Conservation (phyloP, 1,284 basidiomycete genomes). For the Rhodotorula sp. region DNA sequence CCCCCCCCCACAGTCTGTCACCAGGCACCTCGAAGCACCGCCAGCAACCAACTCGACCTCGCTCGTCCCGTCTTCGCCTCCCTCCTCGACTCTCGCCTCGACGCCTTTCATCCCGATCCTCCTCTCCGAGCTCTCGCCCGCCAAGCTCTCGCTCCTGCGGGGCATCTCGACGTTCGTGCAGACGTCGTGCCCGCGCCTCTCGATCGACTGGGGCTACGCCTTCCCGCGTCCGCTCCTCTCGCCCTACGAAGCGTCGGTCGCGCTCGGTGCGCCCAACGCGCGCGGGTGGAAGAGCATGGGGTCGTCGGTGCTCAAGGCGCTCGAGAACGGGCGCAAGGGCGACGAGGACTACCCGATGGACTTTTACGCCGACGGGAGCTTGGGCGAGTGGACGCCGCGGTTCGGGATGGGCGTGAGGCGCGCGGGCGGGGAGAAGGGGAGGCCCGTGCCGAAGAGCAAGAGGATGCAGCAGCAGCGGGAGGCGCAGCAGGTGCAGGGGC, state of each 20-base stretch:
- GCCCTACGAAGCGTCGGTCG: slow-evolving; percentile 92
- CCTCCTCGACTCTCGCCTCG: slow-evolving; percentile 1
- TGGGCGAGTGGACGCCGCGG: slow-evolving; percentile 55
- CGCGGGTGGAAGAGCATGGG: slow-evolving; percentile 59
- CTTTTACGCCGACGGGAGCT: slow-evolving; percentile 78
- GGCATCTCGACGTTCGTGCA: slow-evolving; percentile 83
- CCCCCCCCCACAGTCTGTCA: slow-evolving; percentile 65
- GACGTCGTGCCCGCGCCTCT: slow-evolving; percentile 91
- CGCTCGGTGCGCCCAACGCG: slow-evolving; percentile 63
- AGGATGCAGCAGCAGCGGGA: background rate
- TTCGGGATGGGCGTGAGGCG: slow-evolving; percentile 37
- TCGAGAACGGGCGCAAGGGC: slow-evolving; percentile 46
- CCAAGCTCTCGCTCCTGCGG: slow-evolving; percentile 83
- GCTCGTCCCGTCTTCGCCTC: slow-evolving; percentile 18
- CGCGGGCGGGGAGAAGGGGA: slow-evolving; percentile 35
- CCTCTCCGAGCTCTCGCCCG: slow-evolving; percentile 91
- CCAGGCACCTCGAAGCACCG: slow-evolving; percentile 60
- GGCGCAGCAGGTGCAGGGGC: background rate
- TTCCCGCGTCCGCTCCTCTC: slow-evolving; percentile 86
- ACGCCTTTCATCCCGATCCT: slow-evolving; percentile 81
- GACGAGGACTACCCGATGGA: slow-evolving; percentile 84
- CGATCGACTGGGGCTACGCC: slow-evolving; percentile 98
- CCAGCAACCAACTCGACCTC: slow-evolving; percentile 51
- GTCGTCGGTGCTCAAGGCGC: slow-evolving; percentile 42
- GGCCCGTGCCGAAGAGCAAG: slow-evolving; percentile 39